Conservation (phyloP, 2,329 filamentous ascomycete genomes). For the Aspergillus sp. region DNA sequence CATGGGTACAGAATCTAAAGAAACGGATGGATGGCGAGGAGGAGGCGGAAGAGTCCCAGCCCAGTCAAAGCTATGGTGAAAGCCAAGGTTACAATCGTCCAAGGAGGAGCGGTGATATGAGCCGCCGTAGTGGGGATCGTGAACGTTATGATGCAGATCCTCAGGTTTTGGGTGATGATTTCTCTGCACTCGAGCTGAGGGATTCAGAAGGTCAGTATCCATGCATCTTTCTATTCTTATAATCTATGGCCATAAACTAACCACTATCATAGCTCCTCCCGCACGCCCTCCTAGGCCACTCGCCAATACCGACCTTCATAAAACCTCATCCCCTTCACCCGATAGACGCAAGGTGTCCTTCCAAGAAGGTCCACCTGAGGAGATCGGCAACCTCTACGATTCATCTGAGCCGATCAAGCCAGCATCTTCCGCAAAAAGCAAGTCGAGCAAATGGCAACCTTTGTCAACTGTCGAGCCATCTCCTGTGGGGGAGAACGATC, state of each 20-base stretch:
- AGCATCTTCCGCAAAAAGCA: conserved; percentile 48
- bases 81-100: conserved; percentile 43
- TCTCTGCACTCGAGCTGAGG: conserved; percentile 61
- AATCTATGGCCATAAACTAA: conserved; percentile 4
- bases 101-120: conserved; percentile 57
- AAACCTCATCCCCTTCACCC: conserved; percentile 57
- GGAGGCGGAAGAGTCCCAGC: conserved; percentile 59
- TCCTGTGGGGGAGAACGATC: conserved; percentile 85
- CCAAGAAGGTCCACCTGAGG: conserved; percentile 65
- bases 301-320: conserved; percentile 77
- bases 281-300: conserved; percentile 58
- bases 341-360: conserved; percentile 52
- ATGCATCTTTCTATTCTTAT: background rate
- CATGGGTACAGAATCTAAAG: conserved; percentile 85
- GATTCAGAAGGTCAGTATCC: conserved; percentile 54
- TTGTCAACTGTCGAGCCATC: conserved; percentile 78
- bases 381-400: conserved; percentile 72
- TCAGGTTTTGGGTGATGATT: conserved; percentile 83
- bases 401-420: conserved; percentile 54
- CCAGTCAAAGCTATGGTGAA: conserved; percentile 25
- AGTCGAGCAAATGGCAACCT: conserved; percentile 95
- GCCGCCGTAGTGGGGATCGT: conserved; percentile 76
- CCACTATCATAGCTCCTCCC: conserved; percentile 43
- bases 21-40: conserved; percentile 93
- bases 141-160: conserved; percentile 94